Evolutionary conservation across 1,284 basidiomycete species (phyloP), one percentile per base, ranked within the genome.

Genomic region (Termitomyces sp.): DNA sequence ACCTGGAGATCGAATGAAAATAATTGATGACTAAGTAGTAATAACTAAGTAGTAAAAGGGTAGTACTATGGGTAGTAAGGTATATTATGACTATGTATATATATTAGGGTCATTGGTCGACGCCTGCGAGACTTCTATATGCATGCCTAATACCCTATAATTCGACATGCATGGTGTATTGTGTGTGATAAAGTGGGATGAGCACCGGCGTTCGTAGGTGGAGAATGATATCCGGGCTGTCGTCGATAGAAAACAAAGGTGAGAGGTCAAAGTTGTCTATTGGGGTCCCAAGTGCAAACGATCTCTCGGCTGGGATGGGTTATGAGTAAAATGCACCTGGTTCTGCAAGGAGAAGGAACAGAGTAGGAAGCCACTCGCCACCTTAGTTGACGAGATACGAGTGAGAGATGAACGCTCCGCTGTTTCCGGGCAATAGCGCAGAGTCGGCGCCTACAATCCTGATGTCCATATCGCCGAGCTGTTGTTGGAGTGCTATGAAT

Each of bases 331-430:
- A 26, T 38, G 15, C 0, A 36, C 34, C 24, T n/a, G 24, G 33
- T 17, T 36, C 21, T 26, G 46, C 21, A n/a, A 48, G 21, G 10
- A 28, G 33, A n/a, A 48, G 24, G 24, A 24, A 24, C 24, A 24
- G 47, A 17, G 15, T 34, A n/a, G 8, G 45, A 15, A 38, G n/a
- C 34, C n/a, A 5, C 5, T 17, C 17, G 17, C 31, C 21, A 12
- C 24, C 19, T 49, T 50, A 58, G n/a, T 50, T 56, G 36, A 49
- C 43, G n/a, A 57, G 34, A 34, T 53, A 52, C n/a, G 55, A 54
- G 47, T 57, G 57, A 1, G 41, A 54, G 12, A 47, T 43, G 53
- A 47, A 59, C 10, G 46, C 19, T 28, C 52, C 53, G 15, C 42
- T 47, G 10, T 30, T 30, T 10, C 46, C 58, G 24, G 44, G 36